Conservation (phyloP, 129 eudicot species). For the Arctium minus region DNA sequence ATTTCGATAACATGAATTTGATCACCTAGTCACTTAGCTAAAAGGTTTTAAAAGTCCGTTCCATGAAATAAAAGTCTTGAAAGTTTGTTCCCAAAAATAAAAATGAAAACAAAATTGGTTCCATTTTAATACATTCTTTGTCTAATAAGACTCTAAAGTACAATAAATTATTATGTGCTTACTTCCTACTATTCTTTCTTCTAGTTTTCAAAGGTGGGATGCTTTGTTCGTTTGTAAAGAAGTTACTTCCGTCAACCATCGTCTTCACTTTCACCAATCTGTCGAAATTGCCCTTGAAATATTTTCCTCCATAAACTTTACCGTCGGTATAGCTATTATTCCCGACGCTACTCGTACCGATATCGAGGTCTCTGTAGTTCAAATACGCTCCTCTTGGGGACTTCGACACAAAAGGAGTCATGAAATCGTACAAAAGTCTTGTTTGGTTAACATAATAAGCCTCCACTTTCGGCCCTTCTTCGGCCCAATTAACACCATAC, state of each 20-base stretch:
- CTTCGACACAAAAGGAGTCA: slow-evolving; percentile 41
- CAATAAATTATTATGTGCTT: not conserved
- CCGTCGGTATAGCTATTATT: slow-evolving; percentile 31
- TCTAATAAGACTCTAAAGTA: too few relatives aligned
- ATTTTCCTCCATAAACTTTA: slow-evolving; percentile 35
- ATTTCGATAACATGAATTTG: too few relatives aligned
- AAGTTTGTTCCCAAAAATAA: too few relatives aligned
- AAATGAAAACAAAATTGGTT: too few relatives aligned
- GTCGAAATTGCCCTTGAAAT: slow-evolving; percentile 39
- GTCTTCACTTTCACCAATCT: slow-evolving; percentile 39
- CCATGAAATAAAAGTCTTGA: too few relatives aligned
- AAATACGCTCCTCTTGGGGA: slow-evolving; percentile 34
- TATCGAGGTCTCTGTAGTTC: slow-evolving; percentile 39
- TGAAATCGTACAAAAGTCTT: slow-evolving; percentile 24
- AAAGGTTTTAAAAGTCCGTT: too few relatives aligned
- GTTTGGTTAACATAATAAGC: slow-evolving; percentile 29
- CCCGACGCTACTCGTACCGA: slow-evolving; percentile 31
- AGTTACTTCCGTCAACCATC: slow-evolving; percentile 30
- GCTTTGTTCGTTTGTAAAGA: slow-evolving; percentile 44
- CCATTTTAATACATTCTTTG: too few relatives aligned
- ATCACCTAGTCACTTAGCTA: too few relatives aligned
- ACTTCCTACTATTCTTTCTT: not conserved
- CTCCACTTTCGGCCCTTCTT: slow-evolving; percentile 14
- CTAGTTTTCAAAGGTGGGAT: slow-evolving; percentile 11
- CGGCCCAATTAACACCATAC: slow-evolving; percentile 35